Conservation (phyloP, 352 stramenopile species). For the Phytophthora tentaculata region DNA sequence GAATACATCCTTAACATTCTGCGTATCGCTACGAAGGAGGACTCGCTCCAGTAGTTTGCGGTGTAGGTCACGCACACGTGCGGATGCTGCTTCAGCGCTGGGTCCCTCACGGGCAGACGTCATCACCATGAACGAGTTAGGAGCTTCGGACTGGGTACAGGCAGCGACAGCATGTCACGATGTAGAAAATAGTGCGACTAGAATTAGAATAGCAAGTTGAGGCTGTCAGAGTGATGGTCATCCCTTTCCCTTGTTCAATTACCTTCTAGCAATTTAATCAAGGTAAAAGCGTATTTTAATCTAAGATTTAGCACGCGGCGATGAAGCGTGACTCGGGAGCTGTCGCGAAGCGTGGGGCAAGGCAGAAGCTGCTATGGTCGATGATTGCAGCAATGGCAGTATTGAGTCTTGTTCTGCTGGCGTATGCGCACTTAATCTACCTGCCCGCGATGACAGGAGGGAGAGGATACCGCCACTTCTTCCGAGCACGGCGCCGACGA, state of each 20-base stretch:
- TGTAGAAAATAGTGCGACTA: slow-evolving; percentile 25
- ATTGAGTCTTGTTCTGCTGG: slow-evolving; percentile 25
- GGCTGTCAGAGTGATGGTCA: slow-evolving; percentile 28
- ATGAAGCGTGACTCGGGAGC: slow-evolving; percentile 19
- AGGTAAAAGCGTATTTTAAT: too few species aligned
- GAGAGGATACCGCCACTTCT: slow-evolving; percentile 17
- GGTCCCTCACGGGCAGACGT: slow-evolving; percentile 17
- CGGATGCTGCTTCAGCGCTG: background rate
- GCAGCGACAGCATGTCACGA: background rate
- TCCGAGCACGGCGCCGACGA: slow-evolving; percentile 8
- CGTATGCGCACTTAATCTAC: slow-evolving; percentile 26
- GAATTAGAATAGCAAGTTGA: slow-evolving; percentile 30
- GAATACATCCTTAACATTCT: slow-evolving; percentile 75
- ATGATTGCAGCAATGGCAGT: slow-evolving; percentile 15
- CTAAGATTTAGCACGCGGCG: background rate
- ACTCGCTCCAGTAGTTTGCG: slow-evolving; percentile 66
- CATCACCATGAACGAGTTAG: slow-evolving; percentile 1
- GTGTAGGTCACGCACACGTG: slow-evolving; percentile 50
- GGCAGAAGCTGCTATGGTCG: slow-evolving; percentile 23
- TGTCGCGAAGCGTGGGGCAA: slow-evolving; percentile 4
- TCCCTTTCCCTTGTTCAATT: too few species aligned
- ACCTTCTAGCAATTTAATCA: too few species aligned
- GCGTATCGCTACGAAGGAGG: slow-evolving; percentile 53
- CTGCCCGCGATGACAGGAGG: slow-evolving; percentile 21
- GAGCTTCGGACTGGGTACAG: background rate